These are phyloP conservation scores for Cyberlindnera bimundalis DNA, from an alignment of 805 yeast species.

Conservation along the genomic window DNA sequence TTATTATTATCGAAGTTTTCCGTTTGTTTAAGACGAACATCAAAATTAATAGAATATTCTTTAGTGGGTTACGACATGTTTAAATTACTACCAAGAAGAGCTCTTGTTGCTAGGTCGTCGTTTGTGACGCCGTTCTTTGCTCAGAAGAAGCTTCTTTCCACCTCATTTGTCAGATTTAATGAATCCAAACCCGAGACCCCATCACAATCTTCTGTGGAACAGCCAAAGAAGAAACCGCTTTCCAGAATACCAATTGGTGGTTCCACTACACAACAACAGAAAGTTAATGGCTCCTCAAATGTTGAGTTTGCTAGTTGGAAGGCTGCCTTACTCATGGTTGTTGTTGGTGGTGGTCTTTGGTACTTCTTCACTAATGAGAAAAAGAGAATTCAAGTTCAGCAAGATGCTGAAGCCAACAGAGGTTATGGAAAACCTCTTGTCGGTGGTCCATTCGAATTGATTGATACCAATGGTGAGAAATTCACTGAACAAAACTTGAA, in stretches of 20 bases:
- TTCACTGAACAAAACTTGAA: constrained; percentile 77
- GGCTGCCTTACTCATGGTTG: constrained; percentile 63
- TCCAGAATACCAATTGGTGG: constrained; percentile 81
- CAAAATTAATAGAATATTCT: no score
- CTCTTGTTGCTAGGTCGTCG: neutral
- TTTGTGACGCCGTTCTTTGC: neutral
- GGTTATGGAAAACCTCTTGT: constrained; percentile 90
- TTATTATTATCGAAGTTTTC: no score
- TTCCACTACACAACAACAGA: constrained; percentile 29
- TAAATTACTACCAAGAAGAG: constrained; percentile 11
- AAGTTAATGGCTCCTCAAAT: constrained; percentile 38
- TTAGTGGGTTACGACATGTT: constrained; percentile 12
- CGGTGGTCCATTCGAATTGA: constrained; percentile 82
- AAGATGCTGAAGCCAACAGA: constrained; percentile 79
- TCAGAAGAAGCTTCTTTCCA: constrained; percentile 15
- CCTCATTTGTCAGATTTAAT: constrained; percentile 17
- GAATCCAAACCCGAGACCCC: constrained; percentile 11
- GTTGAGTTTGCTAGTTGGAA: constrained; percentile 85
- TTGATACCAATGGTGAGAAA: constrained; percentile 63
- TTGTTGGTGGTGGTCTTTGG: constrained; percentile 69
- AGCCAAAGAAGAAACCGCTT: constrained; percentile 50
- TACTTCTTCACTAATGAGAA: constrained; percentile 74
- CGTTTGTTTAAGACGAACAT: no score
- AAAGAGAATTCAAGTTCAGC: constrained; percentile 65
- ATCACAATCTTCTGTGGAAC: constrained; percentile 2